A percentile compares a stretch with the other conserved stretches of the same genome.
phyloP scores from a whole-genome alignment of 2,329 filamentous ascomycete species.

The Xylaria sp. region DNA sequence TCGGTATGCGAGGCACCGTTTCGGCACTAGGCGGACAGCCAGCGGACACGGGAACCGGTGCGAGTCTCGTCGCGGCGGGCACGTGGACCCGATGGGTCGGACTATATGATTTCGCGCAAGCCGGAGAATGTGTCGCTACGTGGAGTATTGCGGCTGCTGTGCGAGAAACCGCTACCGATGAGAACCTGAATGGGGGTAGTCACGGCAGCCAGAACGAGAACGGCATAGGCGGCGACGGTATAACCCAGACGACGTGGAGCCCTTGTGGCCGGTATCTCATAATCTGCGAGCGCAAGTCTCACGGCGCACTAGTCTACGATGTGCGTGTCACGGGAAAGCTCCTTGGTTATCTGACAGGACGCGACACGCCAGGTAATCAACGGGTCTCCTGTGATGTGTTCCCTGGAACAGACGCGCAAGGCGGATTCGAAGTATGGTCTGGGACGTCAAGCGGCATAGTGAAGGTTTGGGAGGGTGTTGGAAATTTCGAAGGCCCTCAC shows the following conservation, averaged over 20 bases:
- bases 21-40: slow-evolving; percentile 64
- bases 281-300: slow-evolving; percentile 68
- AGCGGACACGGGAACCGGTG: slow-evolving; percentile 45
- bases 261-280: slow-evolving; percentile 70
- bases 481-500: slow-evolving; percentile 56
- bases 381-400: slow-evolving; percentile 66
- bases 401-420: slow-evolving; percentile 48
- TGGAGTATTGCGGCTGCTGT: slow-evolving; percentile 68
- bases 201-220: slow-evolving; percentile 35
- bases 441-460: slow-evolving; percentile 65
- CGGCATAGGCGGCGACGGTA: slow-evolving; percentile 68
- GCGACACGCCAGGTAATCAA: slow-evolving; percentile 64
- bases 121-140: slow-evolving; percentile 64
- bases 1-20: slow-evolving; percentile 72
- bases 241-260: slow-evolving; percentile 70
- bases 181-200: slow-evolving; percentile 10
- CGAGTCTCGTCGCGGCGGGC: slow-evolving; percentile 66
- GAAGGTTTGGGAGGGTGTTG: slow-evolving; percentile 68
- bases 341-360: slow-evolving; percentile 63
- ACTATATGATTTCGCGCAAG: slow-evolving; percentile 68
- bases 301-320: slow-evolving; percentile 69
- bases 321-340: slow-evolving; percentile 67
- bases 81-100: slow-evolving; percentile 72
- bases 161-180: slow-evolving; percentile 15
- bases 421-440: slow-evolving; percentile 70